Evolutionary conservation across 208 protist genomes (phyloP).

Genomic region (Trypanosoma melophagium): DNA sequence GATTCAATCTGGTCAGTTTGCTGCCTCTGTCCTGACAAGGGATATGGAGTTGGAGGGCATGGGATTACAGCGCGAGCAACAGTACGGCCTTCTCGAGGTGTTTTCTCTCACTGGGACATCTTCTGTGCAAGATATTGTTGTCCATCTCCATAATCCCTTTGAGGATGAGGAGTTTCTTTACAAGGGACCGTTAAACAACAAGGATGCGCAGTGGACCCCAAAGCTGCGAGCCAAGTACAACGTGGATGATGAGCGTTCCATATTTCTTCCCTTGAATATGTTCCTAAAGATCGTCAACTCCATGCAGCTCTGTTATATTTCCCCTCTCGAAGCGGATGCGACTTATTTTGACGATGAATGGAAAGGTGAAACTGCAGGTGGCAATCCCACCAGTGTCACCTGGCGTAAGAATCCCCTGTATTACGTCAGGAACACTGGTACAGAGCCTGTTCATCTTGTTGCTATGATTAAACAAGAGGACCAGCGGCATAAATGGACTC

Average conservation of each 20-base stretch:
- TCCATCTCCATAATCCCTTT: constrained; percentile 80
- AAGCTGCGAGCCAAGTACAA: constrained; percentile 28
- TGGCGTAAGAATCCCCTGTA: constrained; percentile 81
- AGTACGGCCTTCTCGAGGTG: constrained; percentile 81
- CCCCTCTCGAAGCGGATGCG: constrained; percentile 33
- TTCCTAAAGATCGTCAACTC: constrained; percentile 39
- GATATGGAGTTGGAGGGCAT: constrained; percentile 55
- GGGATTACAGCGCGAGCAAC: constrained; percentile 70
- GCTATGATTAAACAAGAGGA: constrained; percentile 35
- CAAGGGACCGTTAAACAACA: constrained; percentile 46
- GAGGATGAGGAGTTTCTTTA: constrained; percentile 69
- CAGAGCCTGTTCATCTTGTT: constrained; percentile 29
- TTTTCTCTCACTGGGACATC: constrained; percentile 73
- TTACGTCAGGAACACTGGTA: constrained; percentile 44
- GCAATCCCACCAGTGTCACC: constrained; percentile 60
- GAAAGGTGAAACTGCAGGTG: constrained; percentile 65
- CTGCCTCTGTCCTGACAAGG: constrained; percentile 57
- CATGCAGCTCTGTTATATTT: constrained; percentile 48
- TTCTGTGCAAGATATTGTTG: constrained; percentile 52
- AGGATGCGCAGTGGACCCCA: constrained; percentile 43
- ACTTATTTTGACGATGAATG: constrained; percentile 76
- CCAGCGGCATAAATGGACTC: constrained; percentile 22
- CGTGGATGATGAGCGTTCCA: constrained; percentile 32
- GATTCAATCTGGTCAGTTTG: constrained; percentile 56
- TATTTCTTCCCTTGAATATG: constrained; percentile 39